These are phyloP conservation scores for Alopecurus myosuroides DNA, from an alignment of 176 grass and related monocot genomes.

Conservation along the genomic window DNA sequence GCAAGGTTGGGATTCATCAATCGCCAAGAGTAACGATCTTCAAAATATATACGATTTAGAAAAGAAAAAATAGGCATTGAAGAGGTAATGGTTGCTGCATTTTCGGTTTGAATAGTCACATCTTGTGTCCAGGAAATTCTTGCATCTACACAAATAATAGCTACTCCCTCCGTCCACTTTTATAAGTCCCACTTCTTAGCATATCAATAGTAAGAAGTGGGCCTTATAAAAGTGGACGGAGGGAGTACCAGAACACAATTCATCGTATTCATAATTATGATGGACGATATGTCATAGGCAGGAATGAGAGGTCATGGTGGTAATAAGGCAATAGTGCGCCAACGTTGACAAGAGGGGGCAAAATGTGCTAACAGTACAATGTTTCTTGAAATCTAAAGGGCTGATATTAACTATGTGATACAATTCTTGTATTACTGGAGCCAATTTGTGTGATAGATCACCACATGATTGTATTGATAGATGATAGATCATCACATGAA, in stretches of 20 bases:
- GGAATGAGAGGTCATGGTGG: not conserved
- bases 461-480: not conserved
- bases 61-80: not conserved
- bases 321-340: not conserved
- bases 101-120: not conserved
- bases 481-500: not conserved
- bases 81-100: not conserved
- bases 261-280: not conserved
- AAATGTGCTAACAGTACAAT: not conserved
- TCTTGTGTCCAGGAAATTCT: not conserved
- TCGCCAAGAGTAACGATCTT: not conserved
- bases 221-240: too few species aligned
- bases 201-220: too few species aligned
- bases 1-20: conserved; percentile 13
- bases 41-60: not conserved
- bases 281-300: not conserved
- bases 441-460: not conserved
- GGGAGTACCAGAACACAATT: not conserved
- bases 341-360: not conserved
- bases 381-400: not conserved
- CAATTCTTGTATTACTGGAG: not conserved
- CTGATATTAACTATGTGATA: not conserved
- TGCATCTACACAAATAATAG: not conserved
- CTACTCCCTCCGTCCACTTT: too few species aligned
- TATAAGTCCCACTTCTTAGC: too few species aligned